phyloP scores from a whole-genome alignment of 2,329 filamentous ascomycete species.

The Berkeleyomyces basicola region DNA sequence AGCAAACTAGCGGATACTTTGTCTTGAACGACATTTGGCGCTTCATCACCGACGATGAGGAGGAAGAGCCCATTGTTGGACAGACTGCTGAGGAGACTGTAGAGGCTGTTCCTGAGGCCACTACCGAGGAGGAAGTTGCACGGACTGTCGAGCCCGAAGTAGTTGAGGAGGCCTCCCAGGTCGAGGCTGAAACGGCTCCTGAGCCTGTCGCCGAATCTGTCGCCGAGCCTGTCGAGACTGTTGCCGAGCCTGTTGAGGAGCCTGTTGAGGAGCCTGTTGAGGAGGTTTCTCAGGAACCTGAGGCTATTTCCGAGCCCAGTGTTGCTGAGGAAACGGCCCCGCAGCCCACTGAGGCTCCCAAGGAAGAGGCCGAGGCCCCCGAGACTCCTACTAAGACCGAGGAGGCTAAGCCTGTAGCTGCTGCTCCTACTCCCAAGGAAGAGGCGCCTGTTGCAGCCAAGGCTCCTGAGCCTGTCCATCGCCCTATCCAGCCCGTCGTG shows the following conservation, averaged over 20 bases:
- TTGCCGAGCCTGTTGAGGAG: slow-evolving; percentile 26
- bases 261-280: slow-evolving; percentile 35
- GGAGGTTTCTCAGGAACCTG: slow-evolving; percentile 38
- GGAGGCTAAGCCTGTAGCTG: neutral
- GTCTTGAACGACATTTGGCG: slow-evolving; percentile 97
- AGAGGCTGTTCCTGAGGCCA: slow-evolving; percentile 17
- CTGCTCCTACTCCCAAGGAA: slow-evolving; percentile 34
- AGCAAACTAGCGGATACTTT: slow-evolving; percentile 94
- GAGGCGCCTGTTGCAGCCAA: slow-evolving; percentile 41
- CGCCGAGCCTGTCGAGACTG: slow-evolving; percentile 16
- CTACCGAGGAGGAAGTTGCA: slow-evolving; percentile 16
- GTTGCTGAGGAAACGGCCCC: slow-evolving; percentile 26
- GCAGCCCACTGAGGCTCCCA: neutral
- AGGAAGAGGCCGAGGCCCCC: slow-evolving; percentile 4
- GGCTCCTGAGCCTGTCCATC: slow-evolving; percentile 31
- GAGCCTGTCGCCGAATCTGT: slow-evolving; percentile 25
- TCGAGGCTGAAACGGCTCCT: slow-evolving; percentile 13
- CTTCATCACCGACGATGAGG: slow-evolving; percentile 71
- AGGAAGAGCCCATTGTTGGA: slow-evolving; percentile 22
- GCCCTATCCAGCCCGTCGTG: slow-evolving; percentile 35
- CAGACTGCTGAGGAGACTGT: slow-evolving; percentile 20
- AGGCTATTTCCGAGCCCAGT: slow-evolving; percentile 44
- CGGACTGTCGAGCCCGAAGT: slow-evolving; percentile 20
- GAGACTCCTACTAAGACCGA: neutral
- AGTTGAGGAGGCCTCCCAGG: slow-evolving; percentile 15